phyloP scores from a whole-genome alignment of 768 basidiomycete species.

The Trametopsis cervina region DNA sequence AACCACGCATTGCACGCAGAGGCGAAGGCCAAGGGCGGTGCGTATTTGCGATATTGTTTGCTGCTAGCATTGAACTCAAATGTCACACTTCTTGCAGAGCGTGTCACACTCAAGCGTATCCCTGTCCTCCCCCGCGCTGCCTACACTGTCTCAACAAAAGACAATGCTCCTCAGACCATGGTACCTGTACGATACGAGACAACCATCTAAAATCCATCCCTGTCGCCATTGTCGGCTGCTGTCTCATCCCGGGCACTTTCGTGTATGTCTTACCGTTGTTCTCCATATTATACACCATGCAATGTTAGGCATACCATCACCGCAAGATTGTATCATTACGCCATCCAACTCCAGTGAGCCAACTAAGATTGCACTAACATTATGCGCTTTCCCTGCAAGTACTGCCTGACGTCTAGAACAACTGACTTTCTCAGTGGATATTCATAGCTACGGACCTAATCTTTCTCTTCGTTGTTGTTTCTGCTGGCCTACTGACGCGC shows the following conservation, averaged over 20 bases:
- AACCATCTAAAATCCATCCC: conserved; percentile 59
- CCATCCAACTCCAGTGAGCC: neutral
- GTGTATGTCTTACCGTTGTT: conserved; percentile 17
- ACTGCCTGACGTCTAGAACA: too few species aligned
- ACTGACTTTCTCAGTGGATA: too few species aligned
- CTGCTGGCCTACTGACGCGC: too few species aligned
- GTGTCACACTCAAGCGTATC: conserved; percentile 78
- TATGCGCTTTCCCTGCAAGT: too few species aligned
- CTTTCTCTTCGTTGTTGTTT: too few species aligned
- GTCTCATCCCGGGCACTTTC: neutral
- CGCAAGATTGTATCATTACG: neutral
- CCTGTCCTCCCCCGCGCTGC: conserved; percentile 79
- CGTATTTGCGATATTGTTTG: conserved; percentile 1
- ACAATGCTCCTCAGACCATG: conserved; percentile 90
- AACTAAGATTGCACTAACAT: neutral
- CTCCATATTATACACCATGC: conserved; percentile 18
- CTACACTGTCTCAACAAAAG: conserved; percentile 58
- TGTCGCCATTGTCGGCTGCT: conserved; percentile 6
- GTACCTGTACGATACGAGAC: conserved; percentile 93
- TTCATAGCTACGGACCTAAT: too few species aligned
- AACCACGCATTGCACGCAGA: conserved; percentile 93
- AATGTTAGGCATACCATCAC: conserved; percentile 5
- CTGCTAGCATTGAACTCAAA: neutral
- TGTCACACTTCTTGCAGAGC: conserved; percentile 41
- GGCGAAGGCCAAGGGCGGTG: conserved; percentile 81